Percentiles rank a stretch among this genome's conserved stretches.
Evolutionary conservation across 2,329 filamentous ascomycete species (phyloP).

Genomic region (Knufia petricola): DNA sequence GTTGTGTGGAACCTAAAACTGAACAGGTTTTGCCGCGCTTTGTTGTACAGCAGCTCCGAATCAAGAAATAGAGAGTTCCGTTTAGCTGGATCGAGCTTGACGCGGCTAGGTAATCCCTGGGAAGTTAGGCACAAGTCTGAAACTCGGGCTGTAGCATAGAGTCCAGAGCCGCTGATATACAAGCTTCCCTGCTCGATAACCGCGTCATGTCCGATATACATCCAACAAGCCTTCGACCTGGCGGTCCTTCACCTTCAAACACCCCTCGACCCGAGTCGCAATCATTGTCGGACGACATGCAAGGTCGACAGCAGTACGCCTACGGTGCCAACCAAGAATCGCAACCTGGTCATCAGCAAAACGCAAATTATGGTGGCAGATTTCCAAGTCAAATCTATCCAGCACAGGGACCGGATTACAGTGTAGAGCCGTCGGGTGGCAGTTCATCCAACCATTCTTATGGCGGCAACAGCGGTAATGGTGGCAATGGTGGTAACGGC

Average conservation of each 20-base stretch:
- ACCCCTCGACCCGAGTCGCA: conserved; percentile 15
- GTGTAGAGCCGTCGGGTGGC: conserved; percentile 6
- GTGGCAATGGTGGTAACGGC: background rate
- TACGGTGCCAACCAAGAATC: conserved; percentile 8
- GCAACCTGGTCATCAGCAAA: conserved; percentile 4
- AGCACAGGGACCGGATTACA: conserved; percentile 3
- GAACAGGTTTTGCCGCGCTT: background rate
- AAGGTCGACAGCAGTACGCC: conserved; percentile 5
- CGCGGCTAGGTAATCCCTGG: background rate
- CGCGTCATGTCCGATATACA: conserved; percentile 10
- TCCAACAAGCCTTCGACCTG: conserved; percentile 16
- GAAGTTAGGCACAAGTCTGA: background rate
- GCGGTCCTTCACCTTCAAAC: conserved; percentile 15
- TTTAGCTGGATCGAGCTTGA: background rate
- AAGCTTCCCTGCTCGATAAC: background rate
- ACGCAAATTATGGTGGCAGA: conserved; percentile 11
- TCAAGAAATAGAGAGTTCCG: background rate
- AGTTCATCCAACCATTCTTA: background rate
- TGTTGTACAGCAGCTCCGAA: background rate
- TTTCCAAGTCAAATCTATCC: conserved; percentile 17
- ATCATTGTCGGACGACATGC: conserved; percentile 6
- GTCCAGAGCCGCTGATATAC: background rate
- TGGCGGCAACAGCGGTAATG: too few relatives aligned
- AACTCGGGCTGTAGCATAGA: background rate
- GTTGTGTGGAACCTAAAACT: background rate